Evolutionary conservation across 2,329 filamentous ascomycete species (phyloP), one percentile per base, ranked within the genome.

Genomic region (Nigrograna mackinnonii): DNA sequence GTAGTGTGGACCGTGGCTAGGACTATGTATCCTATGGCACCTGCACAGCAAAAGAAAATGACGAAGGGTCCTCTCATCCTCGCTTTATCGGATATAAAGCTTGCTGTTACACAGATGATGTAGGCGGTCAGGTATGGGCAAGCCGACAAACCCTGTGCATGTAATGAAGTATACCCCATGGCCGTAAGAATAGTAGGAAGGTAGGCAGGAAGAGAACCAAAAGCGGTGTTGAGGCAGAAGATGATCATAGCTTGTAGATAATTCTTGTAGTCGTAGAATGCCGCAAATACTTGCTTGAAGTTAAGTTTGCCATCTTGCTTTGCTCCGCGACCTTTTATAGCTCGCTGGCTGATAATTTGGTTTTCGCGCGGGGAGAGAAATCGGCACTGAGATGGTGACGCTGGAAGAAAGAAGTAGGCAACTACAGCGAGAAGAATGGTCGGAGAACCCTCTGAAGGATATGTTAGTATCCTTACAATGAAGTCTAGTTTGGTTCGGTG

Each of bases 111-210:
- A 33, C 82, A 85, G 17, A 83, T 67, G 11, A 86, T 53, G 59
- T 86, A 88, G 2, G 84, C 78, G 13, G 86, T 65, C 53, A 89
- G 81, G 63, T 86, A 89, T 0, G 86, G 85, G 1, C 86, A 86
- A 0, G 85, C 35, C 0, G 84, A 85, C 9, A 91, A 76, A 1
- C 86, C 87, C 65, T 91, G 86, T 0, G 87, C 83, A 44, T 83
- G 74, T 46, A 89, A 77, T 12, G 77, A 71, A 0, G 77, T 79
- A 66, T 85, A 89, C 7, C 86, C 86, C 82, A 90, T 87, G 41
- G 72, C 66, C 5, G 63, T 59, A 45, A 74, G 59, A 39, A 73
- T 72, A 1, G 70, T 73, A 0, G 70, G 70, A 0, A 74, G 57
- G 49, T 71, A 73, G 21, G 74, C 68, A 0, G 71, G 71, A 1